Conservation (phyloP, 148 eudicot genomes). For the Diospyros lotus region DNA sequence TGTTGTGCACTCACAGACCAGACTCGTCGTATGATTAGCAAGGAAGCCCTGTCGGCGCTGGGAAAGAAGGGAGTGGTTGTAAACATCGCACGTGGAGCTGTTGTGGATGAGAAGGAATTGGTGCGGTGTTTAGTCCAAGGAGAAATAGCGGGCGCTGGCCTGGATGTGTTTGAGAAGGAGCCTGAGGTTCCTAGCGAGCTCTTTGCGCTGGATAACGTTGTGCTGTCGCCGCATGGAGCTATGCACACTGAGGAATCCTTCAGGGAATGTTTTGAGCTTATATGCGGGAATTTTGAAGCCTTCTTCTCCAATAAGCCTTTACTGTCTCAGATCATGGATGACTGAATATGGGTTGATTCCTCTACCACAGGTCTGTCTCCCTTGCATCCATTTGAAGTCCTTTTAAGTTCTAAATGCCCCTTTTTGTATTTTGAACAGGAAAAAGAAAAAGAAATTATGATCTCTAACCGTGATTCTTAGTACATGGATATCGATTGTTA, state of each 20-base stretch:
- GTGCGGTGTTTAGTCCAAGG: conserved; percentile 37
- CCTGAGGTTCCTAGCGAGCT: conserved; percentile 48
- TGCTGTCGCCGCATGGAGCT: conserved; percentile 48
- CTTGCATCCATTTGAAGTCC: not conserved
- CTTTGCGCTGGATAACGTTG: conserved; percentile 47
- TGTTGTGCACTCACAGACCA: conserved; percentile 49
- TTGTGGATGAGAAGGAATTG: conserved; percentile 46
- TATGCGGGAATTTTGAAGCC: conserved; percentile 46
- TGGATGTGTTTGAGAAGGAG: conserved; percentile 70
- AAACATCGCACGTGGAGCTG: conserved; percentile 52
- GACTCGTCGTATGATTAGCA: conserved; percentile 50
- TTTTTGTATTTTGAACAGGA: too few species aligned
- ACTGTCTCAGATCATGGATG: conserved; percentile 19
- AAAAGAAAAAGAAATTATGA: too few species aligned
- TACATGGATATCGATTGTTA: not conserved
- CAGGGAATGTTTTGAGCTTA: conserved; percentile 22
- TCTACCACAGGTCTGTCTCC: not conserved
- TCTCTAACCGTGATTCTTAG: too few species aligned
- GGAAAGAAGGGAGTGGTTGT: conserved; percentile 50
- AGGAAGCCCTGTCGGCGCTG: conserved; percentile 35
- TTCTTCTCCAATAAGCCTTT: conserved; percentile 49
- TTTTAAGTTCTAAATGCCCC: too few species aligned
- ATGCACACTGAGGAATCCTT: conserved; percentile 36
- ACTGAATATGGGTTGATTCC: not conserved
- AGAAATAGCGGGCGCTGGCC: conserved; percentile 61